Evolutionary conservation across 2,329 filamentous ascomycete species (phyloP), one percentile per base, ranked within the genome.

Genomic region (Penicillium sp.): DNA sequence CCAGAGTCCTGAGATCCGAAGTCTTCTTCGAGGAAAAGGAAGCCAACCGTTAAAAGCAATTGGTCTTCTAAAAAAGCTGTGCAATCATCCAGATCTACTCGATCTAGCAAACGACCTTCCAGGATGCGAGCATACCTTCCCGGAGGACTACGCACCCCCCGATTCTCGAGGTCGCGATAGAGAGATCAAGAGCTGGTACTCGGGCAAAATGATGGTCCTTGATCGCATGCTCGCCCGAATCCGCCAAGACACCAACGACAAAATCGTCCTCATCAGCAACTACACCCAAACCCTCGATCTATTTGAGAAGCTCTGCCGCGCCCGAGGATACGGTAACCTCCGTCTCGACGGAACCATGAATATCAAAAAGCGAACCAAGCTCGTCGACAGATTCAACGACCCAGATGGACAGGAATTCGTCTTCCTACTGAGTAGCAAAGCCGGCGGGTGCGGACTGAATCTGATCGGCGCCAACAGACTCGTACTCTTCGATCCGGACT

Each of bases 261-360:
- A 99, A 75, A 99, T 99, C 66, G 94, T 99, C 11, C 84, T 99
- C 53, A 99, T 99, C 73, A 96, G 91, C 74, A 99, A 99, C 70
- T 99, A 97, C 75, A 99, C 94, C 0, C 89, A 94, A 65, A 99
- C 94, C 0, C 82, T 99, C 4, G 94, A 99, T 72, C 81, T 99
- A 3, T 97, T 99, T 68, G 92, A 96, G 63, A 87, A 86, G 58
- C 82, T 99, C 8, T 99, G 94, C 70, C 90, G 93, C 39, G 83
- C 85, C 53, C 89, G 91, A 14, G 83, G 81, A 2, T 99, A 99
- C 67, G 93, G 93, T 38, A 89, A 81, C 62, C 81, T 99, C 47
- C 88, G 94, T 27, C 86, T 99, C 3, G 94, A 99, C 67, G 94
- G 95, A 41, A 96, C 90, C 7, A 97, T 99, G 94, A 95, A 92